Base-by-base conservation (phyloP, 129 eudicot species). In the Ambrosia artemisiifolia region DNA sequence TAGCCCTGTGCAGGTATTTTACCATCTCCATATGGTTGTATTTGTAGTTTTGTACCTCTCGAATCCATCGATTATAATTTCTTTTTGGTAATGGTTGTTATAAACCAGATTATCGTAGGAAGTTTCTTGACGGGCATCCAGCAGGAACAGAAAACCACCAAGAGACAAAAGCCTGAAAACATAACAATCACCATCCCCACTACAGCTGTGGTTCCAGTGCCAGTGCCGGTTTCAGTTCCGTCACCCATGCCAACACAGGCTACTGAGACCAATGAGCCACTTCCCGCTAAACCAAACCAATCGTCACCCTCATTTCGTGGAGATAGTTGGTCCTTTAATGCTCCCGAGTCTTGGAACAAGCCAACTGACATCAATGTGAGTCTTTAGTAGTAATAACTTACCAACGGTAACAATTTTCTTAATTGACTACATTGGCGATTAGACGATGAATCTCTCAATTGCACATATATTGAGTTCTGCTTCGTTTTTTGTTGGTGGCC, bases 81-180 rank as follows among this genome's bases (percentile, higher is more conserved):
- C 48, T 60, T 63, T 10, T 12, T 20, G 24, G 30, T 7, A 30
- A 60, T 62, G 19, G 64, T 36, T 33, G 48, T 76, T 11, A 71
- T 51, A 63, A 61, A 81, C 76, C 83, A 94, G 96, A 88, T 94
- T 36, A 87, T 94, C 7, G 90, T 94, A 2, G 98, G 96, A 64
- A 90, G 96, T 79, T 94, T 94, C 77, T 77, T 94, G 62, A 82
- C 93, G 3, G 96, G 96, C 13, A 83, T 78, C 61, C 95, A 90
- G 73, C 91, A 83, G 7, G 96, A 94, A 61, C 93, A 90, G 71
- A 90, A 87, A 67, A 68, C 85, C 33, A 7, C 48, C 34, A 90
- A 90, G 84, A 94, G 90, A 66, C 88, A 69, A 30, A 90, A 94
- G 65, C 36, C 85, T 0, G 95, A 94, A 2, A 70, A 80, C 53